Evolutionary conservation across 805 yeast species (phyloP).

Genomic region (Komagataella mondaviorum): DNA sequence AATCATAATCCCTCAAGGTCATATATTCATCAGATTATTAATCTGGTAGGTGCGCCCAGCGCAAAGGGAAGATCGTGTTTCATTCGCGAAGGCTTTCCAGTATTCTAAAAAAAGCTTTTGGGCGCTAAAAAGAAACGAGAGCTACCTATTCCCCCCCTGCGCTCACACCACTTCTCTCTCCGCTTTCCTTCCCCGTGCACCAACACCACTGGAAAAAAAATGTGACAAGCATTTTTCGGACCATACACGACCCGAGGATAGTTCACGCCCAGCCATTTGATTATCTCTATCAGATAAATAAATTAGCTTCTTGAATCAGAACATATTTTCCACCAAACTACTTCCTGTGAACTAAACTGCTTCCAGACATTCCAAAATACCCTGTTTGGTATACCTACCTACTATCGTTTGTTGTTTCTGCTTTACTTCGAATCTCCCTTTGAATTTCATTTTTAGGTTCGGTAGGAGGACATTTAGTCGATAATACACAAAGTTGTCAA

Average conservation of each 20-base stretch:
- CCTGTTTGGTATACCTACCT: not conserved
- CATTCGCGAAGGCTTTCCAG: not conserved
- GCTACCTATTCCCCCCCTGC: not conserved
- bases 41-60: not conserved
- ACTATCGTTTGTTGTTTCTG: not conserved
- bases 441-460: not conserved
- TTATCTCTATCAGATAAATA: not conserved
- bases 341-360: not conserved
- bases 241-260: slow-evolving; percentile 3
- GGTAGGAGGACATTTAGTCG: not conserved
- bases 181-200: not conserved
- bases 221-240: slow-evolving; percentile 1
- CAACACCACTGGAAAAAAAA: too few relatives aligned
- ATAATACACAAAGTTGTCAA: not conserved
- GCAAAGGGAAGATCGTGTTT: not conserved
- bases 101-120: not conserved
- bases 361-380: not conserved
- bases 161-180: not conserved
- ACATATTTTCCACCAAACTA: not conserved
- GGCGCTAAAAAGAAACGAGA: not conserved
- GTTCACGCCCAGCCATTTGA: not conserved
- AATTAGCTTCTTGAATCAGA: not conserved
- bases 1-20: not conserved
- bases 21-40: not conserved
- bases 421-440: not conserved